Evolutionary conservation across 148 eudicot species (phyloP), one percentile per base, ranked within the genome.

Genomic region (Spergularia bocconei): DNA sequence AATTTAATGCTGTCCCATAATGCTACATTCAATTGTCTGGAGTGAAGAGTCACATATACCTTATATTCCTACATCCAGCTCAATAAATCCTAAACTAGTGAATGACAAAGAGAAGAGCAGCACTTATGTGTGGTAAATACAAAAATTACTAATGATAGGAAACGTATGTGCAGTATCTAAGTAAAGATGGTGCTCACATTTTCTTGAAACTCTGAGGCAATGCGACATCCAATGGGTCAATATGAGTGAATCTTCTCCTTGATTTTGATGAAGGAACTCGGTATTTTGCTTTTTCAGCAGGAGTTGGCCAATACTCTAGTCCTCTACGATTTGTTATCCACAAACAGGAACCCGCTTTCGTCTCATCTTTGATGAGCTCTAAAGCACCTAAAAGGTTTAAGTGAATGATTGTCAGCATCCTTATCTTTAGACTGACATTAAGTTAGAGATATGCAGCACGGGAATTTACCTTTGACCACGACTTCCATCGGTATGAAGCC

Each of bases 311-410:
- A 82, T 94, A 94, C 80, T 94, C 96, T 82, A 90, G 67, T 33
- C 98, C 98, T 81, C 90, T 86, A 71, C 96, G 88, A 17, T 90
- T 92, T 70, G 93, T 87, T 80, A 95, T 92, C 98, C 97, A 95
- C 74, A 95, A 86, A 81, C 98, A 94, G 55, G 91, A 78, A 38
- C 98, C 98, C 75, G 96, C 93, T 86, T 85, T 92, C 77, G 80
- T 90, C 77, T 92, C 92, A 85, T 95, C 91, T 33, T 66, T 78
- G 65, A 95, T 90, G 72, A 95, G 98, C 84, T 92, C 86, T 80
- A 92, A 84, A 73, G 90, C 89, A 78, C 98, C 98, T 94, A 76
- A 78, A 80, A 63, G 33, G 69, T 50, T 72, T 57, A 13, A 69
- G 72, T 56, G n/a, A 29, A 75, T 14, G 73, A 63, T 59, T 16